Evolutionary conservation across 345 rosid species (phyloP).

Genomic region (Gossypium longicalyx): DNA sequence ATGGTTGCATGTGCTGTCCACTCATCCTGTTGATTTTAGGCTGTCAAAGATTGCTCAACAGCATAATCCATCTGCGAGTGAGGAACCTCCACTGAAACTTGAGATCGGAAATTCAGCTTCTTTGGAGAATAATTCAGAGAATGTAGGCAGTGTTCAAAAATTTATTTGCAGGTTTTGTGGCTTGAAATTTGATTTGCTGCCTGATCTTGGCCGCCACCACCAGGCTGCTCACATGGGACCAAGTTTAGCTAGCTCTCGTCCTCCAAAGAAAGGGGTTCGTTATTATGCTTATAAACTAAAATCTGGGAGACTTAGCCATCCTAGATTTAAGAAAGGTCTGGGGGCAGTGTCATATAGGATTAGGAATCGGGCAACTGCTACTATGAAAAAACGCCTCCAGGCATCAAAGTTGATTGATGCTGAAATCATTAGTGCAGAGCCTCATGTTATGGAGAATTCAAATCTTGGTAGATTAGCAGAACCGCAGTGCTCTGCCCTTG

Average conservation of each 20-base stretch:
- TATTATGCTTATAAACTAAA: slow-evolving; percentile 68
- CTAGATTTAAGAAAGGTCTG: slow-evolving; percentile 76
- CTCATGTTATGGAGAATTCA: slow-evolving; percentile 32
- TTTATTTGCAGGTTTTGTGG: slow-evolving; percentile 88
- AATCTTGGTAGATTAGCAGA: slow-evolving; percentile 52
- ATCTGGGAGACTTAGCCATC: slow-evolving; percentile 88
- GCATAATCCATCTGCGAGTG: slow-evolving; percentile 18
- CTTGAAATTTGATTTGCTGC: slow-evolving; percentile 77
- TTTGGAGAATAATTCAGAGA: slow-evolving; percentile 41
- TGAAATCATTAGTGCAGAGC: slow-evolving; percentile 30
- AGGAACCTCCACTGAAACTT: slow-evolving; percentile 35
- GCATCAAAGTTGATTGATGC: slow-evolving; percentile 44
- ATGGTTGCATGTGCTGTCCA: slow-evolving; percentile 68
- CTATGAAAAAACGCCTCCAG: slow-evolving; percentile 74
- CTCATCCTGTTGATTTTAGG: slow-evolving; percentile 59
- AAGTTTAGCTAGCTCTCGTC: slow-evolving; percentile 48
- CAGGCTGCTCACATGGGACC: slow-evolving; percentile 95
- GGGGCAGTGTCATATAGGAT: slow-evolving; percentile 77
- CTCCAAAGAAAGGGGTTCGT: slow-evolving; percentile 66
- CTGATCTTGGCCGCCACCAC: slow-evolving; percentile 98
- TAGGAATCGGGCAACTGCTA: slow-evolving; percentile 55
- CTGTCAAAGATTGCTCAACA: slow-evolving; percentile 36
- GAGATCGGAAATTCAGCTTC: slow-evolving; percentile 35
- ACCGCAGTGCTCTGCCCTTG: slow-evolving; percentile 62
- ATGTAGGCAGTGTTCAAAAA: slow-evolving; percentile 41